Conservation (phyloP, 306 rosid genomes). For the Cucurbita ficifolia region DNA sequence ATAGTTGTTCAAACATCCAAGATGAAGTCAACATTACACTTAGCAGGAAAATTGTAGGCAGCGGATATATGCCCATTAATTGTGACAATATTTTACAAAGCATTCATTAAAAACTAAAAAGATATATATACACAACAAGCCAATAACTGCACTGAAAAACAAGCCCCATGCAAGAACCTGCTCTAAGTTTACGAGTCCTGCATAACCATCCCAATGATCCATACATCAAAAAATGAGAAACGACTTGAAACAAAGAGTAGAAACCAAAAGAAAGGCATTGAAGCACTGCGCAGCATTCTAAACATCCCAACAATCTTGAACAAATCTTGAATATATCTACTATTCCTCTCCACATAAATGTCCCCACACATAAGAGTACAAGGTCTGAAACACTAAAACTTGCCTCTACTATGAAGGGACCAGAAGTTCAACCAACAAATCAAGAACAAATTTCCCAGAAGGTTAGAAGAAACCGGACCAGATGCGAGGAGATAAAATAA, state of each 20-base stretch:
- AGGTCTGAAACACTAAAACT: not conserved
- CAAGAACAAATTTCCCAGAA: not conserved
- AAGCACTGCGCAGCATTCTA: not conserved
- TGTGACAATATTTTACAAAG: not conserved
- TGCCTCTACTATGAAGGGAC: not conserved
- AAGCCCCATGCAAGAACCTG: not conserved
- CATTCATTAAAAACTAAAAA: not conserved
- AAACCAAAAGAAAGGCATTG: not conserved
- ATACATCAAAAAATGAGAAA: not conserved
- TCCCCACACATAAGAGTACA: not conserved
- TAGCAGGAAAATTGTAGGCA: not conserved
- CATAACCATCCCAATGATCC: not conserved
- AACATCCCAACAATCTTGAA: not conserved
- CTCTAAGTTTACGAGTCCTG: not conserved
- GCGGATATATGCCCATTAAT: not conserved
- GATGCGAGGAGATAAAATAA: not conserved
- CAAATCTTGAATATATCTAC: not conserved
- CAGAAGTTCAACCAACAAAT: not conserved
- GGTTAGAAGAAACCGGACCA: not conserved
- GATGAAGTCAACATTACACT: not conserved
- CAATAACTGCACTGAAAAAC: not conserved
- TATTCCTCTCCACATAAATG: not conserved
- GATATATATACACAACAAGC: not conserved
- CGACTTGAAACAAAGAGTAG: not conserved
- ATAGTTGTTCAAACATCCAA: not conserved